These are phyloP conservation scores for Kluyveromyces nonfermentans DNA, from an alignment of 805 yeast species.

Conservation along the genomic window DNA sequence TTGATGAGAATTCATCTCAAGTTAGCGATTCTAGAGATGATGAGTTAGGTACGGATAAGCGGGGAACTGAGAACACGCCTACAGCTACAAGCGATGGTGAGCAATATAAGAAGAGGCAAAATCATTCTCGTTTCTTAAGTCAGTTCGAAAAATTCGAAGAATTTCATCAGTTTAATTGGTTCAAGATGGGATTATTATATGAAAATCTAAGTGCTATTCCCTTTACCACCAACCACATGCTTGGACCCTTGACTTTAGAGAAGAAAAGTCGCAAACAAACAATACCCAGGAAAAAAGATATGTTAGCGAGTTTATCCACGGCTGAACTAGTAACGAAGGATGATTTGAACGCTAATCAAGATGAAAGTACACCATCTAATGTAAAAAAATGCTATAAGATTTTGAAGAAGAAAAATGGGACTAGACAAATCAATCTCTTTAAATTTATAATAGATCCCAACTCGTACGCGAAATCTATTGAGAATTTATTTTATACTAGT, in stretches of 20 bases:
- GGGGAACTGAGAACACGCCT: not conserved
- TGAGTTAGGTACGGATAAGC: slow-evolving; percentile 13
- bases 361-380: slow-evolving; percentile 55
- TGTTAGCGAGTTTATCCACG: slow-evolving; percentile 34
- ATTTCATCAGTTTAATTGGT: slow-evolving; percentile 49
- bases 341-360: slow-evolving; percentile 42
- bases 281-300: slow-evolving; percentile 34
- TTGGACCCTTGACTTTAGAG: slow-evolving; percentile 63
- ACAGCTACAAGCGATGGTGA: slow-evolving; percentile 6
- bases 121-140: slow-evolving; percentile 14
- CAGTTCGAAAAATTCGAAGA: slow-evolving; percentile 22
- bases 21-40: slow-evolving; percentile 13
- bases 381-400: slow-evolving; percentile 45
- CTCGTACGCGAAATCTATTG: slow-evolving; percentile 71
- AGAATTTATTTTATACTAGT: slow-evolving; percentile 74
- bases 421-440: slow-evolving; percentile 45
- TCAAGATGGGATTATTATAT: slow-evolving; percentile 44
- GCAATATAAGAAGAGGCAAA: slow-evolving; percentile 8
- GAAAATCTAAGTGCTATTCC: slow-evolving; percentile 39
- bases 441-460: slow-evolving; percentile 63
- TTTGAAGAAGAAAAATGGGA: slow-evolving; percentile 28
- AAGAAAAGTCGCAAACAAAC: slow-evolving; percentile 31
- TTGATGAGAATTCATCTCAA: not conserved
- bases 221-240: slow-evolving; percentile 47
- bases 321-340: slow-evolving; percentile 47